Percentiles rank a stretch among this genome's conserved stretches.
phyloP scores from a whole-genome alignment of 2,329 filamentous ascomycete genomes.

The Acarospora socialis region DNA sequence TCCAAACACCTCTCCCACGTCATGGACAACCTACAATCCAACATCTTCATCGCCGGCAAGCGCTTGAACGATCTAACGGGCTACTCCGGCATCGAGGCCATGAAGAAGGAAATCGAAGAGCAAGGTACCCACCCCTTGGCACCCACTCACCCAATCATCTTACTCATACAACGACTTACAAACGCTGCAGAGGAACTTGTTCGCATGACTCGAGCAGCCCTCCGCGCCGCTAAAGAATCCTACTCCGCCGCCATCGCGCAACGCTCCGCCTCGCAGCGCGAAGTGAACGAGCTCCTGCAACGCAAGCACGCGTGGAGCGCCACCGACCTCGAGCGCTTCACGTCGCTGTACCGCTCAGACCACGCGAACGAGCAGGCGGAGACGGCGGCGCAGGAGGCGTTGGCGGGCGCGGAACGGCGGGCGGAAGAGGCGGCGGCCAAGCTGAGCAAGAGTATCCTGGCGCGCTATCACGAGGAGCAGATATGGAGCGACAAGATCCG shows the following conservation, averaged over 20 bases:
- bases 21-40: slow-evolving; percentile 82
- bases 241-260: slow-evolving; percentile 76
- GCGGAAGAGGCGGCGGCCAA: slow-evolving; percentile 63
- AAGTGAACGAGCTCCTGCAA: slow-evolving; percentile 86
- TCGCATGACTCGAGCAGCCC: slow-evolving; percentile 41
- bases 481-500: slow-evolving; percentile 98
- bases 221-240: slow-evolving; percentile 55
- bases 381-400: slow-evolving; percentile 51
- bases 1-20: slow-evolving; percentile 51
- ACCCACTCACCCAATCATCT: too few species aligned
- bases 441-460: slow-evolving; percentile 70
- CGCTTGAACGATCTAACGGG: slow-evolving; percentile 89
- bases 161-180: slow-evolving; percentile 8
- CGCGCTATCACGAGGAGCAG: slow-evolving; percentile 95
- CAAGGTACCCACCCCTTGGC: slow-evolving; percentile 36
- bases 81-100: slow-evolving; percentile 76
- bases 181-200: slow-evolving; percentile 36
- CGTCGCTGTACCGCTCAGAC: slow-evolving; percentile 76
- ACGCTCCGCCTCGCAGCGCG: slow-evolving; percentile 79
- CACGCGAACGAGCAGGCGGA: slow-evolving; percentile 87
- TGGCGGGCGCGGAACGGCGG: slow-evolving; percentile 62
- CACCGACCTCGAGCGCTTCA: slow-evolving; percentile 83
- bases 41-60: slow-evolving; percentile 71
- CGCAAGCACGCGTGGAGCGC: slow-evolving; percentile 88
- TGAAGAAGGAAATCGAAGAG: slow-evolving; percentile 62